Base-by-base conservation (phyloP, 2,329 filamentous ascomycete species). In the Davidsoniella australis region DNA sequence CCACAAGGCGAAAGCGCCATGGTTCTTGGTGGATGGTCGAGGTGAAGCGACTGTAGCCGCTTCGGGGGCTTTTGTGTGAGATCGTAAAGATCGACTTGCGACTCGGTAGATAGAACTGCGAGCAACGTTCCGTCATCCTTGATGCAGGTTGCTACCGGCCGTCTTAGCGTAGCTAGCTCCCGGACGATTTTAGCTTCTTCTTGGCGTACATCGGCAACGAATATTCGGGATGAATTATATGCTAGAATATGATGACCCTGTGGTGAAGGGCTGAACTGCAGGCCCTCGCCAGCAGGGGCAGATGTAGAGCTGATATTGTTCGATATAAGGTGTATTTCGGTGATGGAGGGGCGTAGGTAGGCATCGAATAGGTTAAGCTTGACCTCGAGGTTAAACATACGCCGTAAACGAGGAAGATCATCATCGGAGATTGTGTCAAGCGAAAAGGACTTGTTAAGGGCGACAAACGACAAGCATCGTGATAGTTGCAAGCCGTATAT, bases 11-110 rank as follows among this genome's bases (percentile, higher is more conserved):
- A 89, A 26, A 94, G 66, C 14, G 83, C 80, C 55, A 94, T 82
- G 12, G 85, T 78, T 49, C 80, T 76, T 7, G 87, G 85, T 49
- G 77, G 75, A 61, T 91, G 80, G 57, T 89, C 83, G 53, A 94
- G 70, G 42, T 82, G 74, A 50, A 94, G 72, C 29, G 82, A 82
- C 58, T 82, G 79, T n/a, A 75, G 75, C 54, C 83, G 75, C 58
- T 76, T 79, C 14, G 82, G 82, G 41, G 81, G 79, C 4, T 69
- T 66, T 48, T 70, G 62, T 3, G 68, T 67, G 20, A 94, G 70
- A 56, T 83, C 75, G 62, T 94, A 94, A n/a, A 94, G 64, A 57
- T 94, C 85, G 53, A 93, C 80, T 61, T 88, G 82, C 66, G 88
- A 83, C 55, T 85, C 82, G 5, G 76, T 84, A 23, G 85, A 86